A percentile compares a stretch with the other conserved stretches of the same genome.
phyloP scores from a whole-genome alignment of 345 rosid genomes.

The Eutrema japonicum region DNA sequence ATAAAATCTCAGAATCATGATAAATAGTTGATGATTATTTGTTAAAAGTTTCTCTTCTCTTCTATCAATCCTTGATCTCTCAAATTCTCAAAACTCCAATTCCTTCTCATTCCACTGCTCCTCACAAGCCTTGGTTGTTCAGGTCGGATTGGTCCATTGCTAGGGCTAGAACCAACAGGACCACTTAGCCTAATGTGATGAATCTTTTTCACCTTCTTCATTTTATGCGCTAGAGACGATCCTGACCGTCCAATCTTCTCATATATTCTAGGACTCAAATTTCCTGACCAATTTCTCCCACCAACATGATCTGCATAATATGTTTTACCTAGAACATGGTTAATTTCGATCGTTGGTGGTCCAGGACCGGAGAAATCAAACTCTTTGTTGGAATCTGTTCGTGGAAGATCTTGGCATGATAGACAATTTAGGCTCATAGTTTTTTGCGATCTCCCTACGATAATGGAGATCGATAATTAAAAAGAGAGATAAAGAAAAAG shows the following conservation, averaged over 20 bases:
- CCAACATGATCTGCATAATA: conserved; percentile 23
- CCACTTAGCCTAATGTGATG: conserved; percentile 47
- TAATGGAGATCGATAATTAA: conserved; percentile 27
- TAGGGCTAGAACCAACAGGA: conserved; percentile 33
- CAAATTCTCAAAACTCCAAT: conserved; percentile 85
- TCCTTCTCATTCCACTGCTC: conserved; percentile 82
- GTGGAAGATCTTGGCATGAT: conserved; percentile 48
- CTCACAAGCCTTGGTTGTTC: conserved; percentile 64
- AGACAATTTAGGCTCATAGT: conserved; percentile 70
- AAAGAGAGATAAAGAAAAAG: conserved; percentile 2
- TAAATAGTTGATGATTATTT: conserved; percentile 10
- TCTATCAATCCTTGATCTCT: conserved; percentile 42
- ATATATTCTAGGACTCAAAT: conserved; percentile 40
- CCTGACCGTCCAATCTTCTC: conserved; percentile 41
- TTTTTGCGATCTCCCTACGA: conserved; percentile 18
- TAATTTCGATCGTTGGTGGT: conserved; percentile 36
- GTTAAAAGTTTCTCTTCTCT: conserved; percentile 17
- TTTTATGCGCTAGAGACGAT: conserved; percentile 41
- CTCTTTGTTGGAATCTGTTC: conserved; percentile 41
- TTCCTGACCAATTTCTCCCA: conserved; percentile 51
- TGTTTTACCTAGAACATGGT: conserved; percentile 47
- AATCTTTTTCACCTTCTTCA: conserved; percentile 45
- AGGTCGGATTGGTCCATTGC: neutral
- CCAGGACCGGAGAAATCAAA: conserved; percentile 32
- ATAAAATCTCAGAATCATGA: conserved; percentile 31